Evolutionary conservation across 495 filamentous ascomycete species (phyloP), one percentile per base, ranked within the genome.

Genomic region (Cladorrhinum samala): DNA sequence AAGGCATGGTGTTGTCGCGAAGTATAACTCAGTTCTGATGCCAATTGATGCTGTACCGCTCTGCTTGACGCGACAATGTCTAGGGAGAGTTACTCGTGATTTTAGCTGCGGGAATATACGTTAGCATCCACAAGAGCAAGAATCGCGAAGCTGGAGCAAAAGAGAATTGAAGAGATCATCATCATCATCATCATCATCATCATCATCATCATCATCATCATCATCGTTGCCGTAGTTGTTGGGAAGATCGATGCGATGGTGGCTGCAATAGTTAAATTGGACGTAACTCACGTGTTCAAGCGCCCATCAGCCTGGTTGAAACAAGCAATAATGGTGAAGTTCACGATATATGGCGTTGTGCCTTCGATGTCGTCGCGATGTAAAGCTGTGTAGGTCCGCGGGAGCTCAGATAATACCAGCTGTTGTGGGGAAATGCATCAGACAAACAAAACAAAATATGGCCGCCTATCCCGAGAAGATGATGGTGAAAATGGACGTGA

Each of bases 1-100:
- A 20, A 2, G 53, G 49, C 64, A 67, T 67, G 17, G 46, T 51
- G 45, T n/a, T 23, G 1, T 19, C 14, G 11, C 42, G 19, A 33
- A 33, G 27, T 33, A 11, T 6, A 11, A 11, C 11, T 33, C 27
- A 33, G 11, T 33, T 33, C 6, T 11, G 27, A 33, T 33, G 5
- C n/a, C n/a, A n/a, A n/a, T n/a, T n/a, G n/a, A n/a, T n/a, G n/a
- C n/a, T n/a, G n/a, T n/a, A n/a, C n/a, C n/a, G n/a, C n/a, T n/a
- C n/a, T n/a, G n/a, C n/a, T 6, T 33, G 27, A 33, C 27, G 27
- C 27, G 27, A 33, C 27, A 11, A 33, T 11, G 11, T 6, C 11
- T 5, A 11, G 27, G 11, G 11, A 6, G 27, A 11, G 11, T 33
- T 33, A 11, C 6, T 33, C 27, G 27, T 33, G 27, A 33, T 33